A percentile compares a stretch with the other conserved stretches of the same genome.
Conservation (phyloP, 129 eudicot genomes). For the Lactuca saligna region DNA sequence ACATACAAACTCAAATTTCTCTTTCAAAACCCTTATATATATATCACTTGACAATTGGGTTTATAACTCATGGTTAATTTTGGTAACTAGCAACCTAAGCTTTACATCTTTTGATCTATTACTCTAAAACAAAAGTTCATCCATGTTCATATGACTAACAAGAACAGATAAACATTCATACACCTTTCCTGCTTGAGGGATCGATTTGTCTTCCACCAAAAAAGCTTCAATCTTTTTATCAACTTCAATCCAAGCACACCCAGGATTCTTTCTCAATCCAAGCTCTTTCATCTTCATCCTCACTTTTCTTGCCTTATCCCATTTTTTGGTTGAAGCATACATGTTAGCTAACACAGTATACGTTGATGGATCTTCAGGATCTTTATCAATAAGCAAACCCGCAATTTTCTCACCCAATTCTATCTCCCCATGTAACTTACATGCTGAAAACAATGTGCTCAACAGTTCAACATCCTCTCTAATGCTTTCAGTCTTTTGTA, state of each 20-base stretch:
- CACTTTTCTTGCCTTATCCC: constrained; percentile 39
- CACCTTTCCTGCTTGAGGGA: constrained; percentile 27
- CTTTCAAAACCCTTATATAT: no score
- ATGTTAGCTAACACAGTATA: constrained; percentile 34
- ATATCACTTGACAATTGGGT: no score
- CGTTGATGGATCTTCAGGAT: constrained; percentile 33
- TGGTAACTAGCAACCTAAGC: not conserved
- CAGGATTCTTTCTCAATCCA: constrained; percentile 37
- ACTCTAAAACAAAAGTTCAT: constrained; percentile 6
- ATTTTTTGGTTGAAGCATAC: constrained; percentile 37
- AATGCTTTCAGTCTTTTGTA: constrained; percentile 9
- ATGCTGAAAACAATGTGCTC: constrained; percentile 40
- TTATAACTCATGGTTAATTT: not conserved
- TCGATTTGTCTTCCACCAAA: constrained; percentile 30
- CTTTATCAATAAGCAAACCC: constrained; percentile 33
- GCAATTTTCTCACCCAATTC: constrained; percentile 29
- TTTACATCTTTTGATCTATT: not conserved
- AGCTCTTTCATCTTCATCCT: constrained; percentile 39
- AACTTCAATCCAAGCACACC: constrained; percentile 41
- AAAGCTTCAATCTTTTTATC: constrained; percentile 38
- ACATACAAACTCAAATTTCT: no score
- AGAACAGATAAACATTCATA: constrained; percentile 33
- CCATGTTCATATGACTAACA: constrained; percentile 31
- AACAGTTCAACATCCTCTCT: constrained; percentile 33
- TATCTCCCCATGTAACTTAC: constrained; percentile 29